Conservation (phyloP, 495 filamentous ascomycete genomes). For the Echria macrotheca region DNA sequence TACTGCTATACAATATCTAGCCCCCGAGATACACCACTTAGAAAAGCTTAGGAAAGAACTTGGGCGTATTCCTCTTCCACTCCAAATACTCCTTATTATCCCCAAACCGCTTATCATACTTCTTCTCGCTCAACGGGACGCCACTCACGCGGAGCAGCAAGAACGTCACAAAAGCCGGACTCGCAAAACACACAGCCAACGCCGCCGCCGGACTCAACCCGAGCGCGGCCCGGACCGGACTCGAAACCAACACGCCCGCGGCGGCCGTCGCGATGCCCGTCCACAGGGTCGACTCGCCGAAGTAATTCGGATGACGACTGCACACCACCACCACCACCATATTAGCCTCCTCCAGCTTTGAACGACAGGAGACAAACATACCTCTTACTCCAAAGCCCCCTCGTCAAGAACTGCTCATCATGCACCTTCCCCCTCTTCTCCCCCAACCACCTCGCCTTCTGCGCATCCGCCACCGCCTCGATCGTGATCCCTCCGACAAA, state of each 20-base stretch:
- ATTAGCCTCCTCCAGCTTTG: neutral
- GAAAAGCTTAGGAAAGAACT: slow-evolving; percentile 58
- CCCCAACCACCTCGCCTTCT: slow-evolving; percentile 52
- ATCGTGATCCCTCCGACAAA: slow-evolving; percentile 53
- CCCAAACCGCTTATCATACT: slow-evolving; percentile 61
- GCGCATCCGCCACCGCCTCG: slow-evolving; percentile 54
- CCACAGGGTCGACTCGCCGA: slow-evolving; percentile 62
- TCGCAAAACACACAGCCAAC: slow-evolving; percentile 45
- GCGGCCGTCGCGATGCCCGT: slow-evolving; percentile 51
- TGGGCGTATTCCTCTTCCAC: slow-evolving; percentile 63
- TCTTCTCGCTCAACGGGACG: slow-evolving; percentile 56
- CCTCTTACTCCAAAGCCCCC: slow-evolving; percentile 51
- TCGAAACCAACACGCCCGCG: slow-evolving; percentile 43
- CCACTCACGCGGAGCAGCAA: slow-evolving; percentile 56
- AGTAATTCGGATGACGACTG: slow-evolving; percentile 62
- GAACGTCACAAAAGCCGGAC: slow-evolving; percentile 58
- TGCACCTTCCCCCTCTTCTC: slow-evolving; percentile 55
- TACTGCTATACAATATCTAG: no score
- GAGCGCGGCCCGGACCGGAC: slow-evolving; percentile 40
- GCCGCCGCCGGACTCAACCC: slow-evolving; percentile 43
- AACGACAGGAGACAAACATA: slow-evolving; percentile 7
- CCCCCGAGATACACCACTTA: no score
- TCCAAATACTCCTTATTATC: slow-evolving; percentile 57
- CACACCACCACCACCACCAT: neutral
- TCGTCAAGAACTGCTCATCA: slow-evolving; percentile 55